Evolutionary conservation across 2,329 filamentous ascomycete species (phyloP).

Genomic region (Incumbomyces lentus): DNA sequence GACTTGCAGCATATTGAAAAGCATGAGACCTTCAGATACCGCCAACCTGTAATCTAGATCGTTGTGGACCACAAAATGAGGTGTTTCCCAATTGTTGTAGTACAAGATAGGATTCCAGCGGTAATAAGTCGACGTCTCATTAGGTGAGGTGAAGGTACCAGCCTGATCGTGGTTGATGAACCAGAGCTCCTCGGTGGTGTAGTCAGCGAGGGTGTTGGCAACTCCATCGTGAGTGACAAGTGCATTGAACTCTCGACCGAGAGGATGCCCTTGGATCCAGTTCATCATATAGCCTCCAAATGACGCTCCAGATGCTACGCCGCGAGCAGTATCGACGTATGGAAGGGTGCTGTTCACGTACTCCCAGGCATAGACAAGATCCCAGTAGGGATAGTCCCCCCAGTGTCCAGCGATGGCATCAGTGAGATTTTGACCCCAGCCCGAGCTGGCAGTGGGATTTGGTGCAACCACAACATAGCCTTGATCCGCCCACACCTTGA

Average conservation of each 20-base stretch:
- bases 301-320: conserved; percentile 32
- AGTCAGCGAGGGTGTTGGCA: conserved; percentile 50
- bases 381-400: conserved; percentile 76
- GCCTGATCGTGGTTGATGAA: conserved; percentile 39
- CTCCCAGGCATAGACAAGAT: conserved; percentile 69
- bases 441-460: conserved; percentile 74
- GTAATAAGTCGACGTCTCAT: conserved; percentile 37
- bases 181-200: conserved; percentile 43
- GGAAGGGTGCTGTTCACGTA: conserved; percentile 43
- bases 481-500: conserved; percentile 75
- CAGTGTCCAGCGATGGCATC: conserved; percentile 71
- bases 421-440: conserved; percentile 67
- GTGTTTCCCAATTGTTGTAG: conserved; percentile 63
- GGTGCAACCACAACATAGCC: conserved; percentile 74
- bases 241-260: conserved; percentile 77
- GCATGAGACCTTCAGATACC: conserved; percentile 65
- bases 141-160: conserved; percentile 4
- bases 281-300: conserved; percentile 45
- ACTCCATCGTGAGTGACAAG: conserved; percentile 83
- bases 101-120: conserved; percentile 59
- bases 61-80: conserved; percentile 74
- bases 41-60: conserved; percentile 79
- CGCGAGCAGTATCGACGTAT: conserved; percentile 29
- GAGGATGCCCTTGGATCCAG: conserved; percentile 80
- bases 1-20: conserved; percentile 72